These are phyloP conservation scores for Przewalskia tangutica DNA, from an alignment of 257 asterid genomes.

Conservation along the genomic window DNA sequence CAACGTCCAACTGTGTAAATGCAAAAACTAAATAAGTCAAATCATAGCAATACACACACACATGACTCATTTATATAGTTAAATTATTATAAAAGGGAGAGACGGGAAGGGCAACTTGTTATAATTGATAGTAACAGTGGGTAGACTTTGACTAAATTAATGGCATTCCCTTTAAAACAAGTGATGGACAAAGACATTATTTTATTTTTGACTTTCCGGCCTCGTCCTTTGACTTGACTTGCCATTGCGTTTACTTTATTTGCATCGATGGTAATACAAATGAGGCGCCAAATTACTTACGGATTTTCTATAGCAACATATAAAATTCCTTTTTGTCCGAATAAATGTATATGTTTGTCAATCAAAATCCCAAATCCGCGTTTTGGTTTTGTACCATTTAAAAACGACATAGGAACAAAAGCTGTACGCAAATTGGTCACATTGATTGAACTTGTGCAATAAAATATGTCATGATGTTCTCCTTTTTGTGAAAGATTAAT, in stretches of 20 bases:
- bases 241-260: not conserved
- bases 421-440: not conserved
- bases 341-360: not conserved
- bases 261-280: too few species aligned
- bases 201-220: not conserved
- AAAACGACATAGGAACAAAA: not conserved
- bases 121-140: too few species aligned
- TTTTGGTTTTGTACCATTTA: not conserved
- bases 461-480: not conserved
- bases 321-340: not conserved
- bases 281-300: too few species aligned
- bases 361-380: not conserved
- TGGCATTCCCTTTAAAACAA: not conserved
- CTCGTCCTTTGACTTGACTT: not conserved
- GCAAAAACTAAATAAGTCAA: not conserved
- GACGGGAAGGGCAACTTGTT: not conserved
- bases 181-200: not conserved
- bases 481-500: not conserved
- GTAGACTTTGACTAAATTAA: not conserved
- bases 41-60: not conserved
- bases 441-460: not conserved
- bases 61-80: too few species aligned
- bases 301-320: not conserved
- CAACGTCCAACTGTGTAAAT: not conserved
- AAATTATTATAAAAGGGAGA: not conserved